Evolutionary conservation across 345 rosid genomes (phyloP).

Genomic region (Clausena lansium): DNA sequence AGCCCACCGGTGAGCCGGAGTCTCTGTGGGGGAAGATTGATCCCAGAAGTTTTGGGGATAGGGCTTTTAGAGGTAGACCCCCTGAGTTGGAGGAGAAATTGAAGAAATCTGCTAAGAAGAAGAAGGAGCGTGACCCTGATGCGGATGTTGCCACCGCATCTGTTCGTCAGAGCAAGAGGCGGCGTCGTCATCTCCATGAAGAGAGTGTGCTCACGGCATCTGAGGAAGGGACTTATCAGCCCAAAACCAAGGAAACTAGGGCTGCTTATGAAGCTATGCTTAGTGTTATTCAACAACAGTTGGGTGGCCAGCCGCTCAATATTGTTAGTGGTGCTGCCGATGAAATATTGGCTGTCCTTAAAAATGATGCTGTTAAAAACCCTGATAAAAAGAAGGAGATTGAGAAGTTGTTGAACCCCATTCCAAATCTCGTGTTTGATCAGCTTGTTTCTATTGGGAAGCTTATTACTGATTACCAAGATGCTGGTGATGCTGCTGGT

Average conservation of each 20-base stretch:
- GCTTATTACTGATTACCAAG: background rate
- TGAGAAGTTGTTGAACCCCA: background rate
- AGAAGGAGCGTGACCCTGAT: conserved; percentile 69
- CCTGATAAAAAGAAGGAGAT: conserved; percentile 28
- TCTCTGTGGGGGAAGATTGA: conserved; percentile 89
- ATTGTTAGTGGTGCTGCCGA: conserved; percentile 86
- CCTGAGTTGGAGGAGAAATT: conserved; percentile 86
- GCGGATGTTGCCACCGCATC: conserved; percentile 37
- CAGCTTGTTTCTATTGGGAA: background rate
- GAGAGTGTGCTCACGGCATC: conserved; percentile 76
- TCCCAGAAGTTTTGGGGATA: conserved; percentile 79
- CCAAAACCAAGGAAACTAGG: background rate
- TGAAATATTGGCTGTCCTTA: conserved; percentile 89
- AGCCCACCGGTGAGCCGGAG: conserved; percentile 96
- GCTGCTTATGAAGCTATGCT: background rate
- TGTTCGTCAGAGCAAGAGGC: conserved; percentile 62
- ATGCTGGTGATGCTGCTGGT: conserved; percentile 38
- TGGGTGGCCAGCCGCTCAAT: conserved; percentile 86
- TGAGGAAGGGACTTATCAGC: conserved; percentile 57
- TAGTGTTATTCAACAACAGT: conserved; percentile 8
- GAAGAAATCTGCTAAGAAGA: conserved; percentile 64
- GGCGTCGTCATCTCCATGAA: conserved; percentile 65
- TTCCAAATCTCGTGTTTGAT: background rate
- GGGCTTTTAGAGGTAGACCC: conserved; percentile 77
- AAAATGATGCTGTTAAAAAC: conserved; percentile 57